Conservation (phyloP, 2,329 filamentous ascomycete genomes). For the Cercospora berteroae region DNA sequence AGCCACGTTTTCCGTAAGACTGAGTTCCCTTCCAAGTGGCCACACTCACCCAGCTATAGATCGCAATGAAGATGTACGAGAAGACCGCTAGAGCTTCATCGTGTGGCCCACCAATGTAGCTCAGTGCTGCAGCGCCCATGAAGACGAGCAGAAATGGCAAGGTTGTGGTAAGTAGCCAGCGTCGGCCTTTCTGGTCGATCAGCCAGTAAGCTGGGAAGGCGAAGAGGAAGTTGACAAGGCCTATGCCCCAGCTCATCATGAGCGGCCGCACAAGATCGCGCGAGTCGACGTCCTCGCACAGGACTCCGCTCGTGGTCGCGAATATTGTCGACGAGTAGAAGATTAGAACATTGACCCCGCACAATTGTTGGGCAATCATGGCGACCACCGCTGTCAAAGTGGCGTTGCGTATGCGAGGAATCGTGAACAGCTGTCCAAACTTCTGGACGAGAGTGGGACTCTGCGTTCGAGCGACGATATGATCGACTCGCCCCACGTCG, state of each 20-base stretch:
- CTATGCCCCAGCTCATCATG: slow-evolving; percentile 34
- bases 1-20: neutral
- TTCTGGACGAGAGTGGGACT: slow-evolving; percentile 27
- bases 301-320: slow-evolving; percentile 5
- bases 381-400: slow-evolving; percentile 27
- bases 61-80: slow-evolving; percentile 52
- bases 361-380: slow-evolving; percentile 33
- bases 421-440: slow-evolving; percentile 31
- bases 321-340: slow-evolving; percentile 34
- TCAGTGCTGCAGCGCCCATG: slow-evolving; percentile 50
- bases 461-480: neutral
- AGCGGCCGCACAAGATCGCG: slow-evolving; percentile 24
- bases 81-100: slow-evolving; percentile 56
- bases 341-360: slow-evolving; percentile 30
- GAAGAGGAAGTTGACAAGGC: slow-evolving; percentile 29
- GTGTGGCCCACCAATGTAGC: slow-evolving; percentile 51
- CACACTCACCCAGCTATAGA: slow-evolving; percentile 38
- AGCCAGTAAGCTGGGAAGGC: slow-evolving; percentile 54
- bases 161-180: slow-evolving; percentile 48
- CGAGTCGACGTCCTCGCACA: slow-evolving; percentile 9
- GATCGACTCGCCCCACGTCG: neutral
- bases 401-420: slow-evolving; percentile 31
- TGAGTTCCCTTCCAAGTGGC: slow-evolving; percentile 51
- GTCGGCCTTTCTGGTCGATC: slow-evolving; percentile 58
- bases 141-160: slow-evolving; percentile 51